Conservation (phyloP, 495 filamentous ascomycete genomes). For the Aspergillus sclerotiicarbonarius region DNA sequence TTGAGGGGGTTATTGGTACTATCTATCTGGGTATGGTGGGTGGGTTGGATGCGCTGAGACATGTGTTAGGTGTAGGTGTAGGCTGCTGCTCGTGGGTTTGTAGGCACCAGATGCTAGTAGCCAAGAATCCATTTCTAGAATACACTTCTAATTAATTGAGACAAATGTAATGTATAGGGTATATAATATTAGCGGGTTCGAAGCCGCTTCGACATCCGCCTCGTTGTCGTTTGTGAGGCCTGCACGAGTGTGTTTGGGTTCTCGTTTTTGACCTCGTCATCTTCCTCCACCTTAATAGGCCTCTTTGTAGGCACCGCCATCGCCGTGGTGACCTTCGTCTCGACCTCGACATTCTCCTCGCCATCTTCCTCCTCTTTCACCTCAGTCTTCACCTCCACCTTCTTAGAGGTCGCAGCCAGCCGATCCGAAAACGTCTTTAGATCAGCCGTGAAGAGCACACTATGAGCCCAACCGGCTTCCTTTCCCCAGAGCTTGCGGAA, state of each 20-base stretch:
- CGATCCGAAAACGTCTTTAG: constrained; percentile 77
- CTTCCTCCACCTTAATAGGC: constrained; percentile 27
- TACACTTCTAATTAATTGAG: neutral
- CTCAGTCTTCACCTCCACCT: constrained; percentile 48
- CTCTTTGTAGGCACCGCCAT: constrained; percentile 29
- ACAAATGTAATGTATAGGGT: neutral
- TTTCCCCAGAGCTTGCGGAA: constrained; percentile 90
- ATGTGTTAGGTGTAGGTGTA: no score
- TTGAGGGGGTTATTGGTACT: no score
- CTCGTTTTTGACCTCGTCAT: constrained; percentile 16
- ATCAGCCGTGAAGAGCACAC: constrained; percentile 93
- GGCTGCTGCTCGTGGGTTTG: no score
- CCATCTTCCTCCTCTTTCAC: constrained; percentile 31
- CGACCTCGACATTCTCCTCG: constrained; percentile 20
- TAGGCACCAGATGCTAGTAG: no score
- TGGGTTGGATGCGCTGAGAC: no score
- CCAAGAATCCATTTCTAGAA: no score
- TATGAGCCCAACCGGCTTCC: constrained; percentile 97
- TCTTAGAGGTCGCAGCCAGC: constrained; percentile 45
- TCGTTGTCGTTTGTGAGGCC: constrained; percentile 30
- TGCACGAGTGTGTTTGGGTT: constrained; percentile 20
- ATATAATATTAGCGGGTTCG: constrained; percentile 19
- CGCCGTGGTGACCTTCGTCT: constrained; percentile 20
- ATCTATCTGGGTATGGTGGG: no score
- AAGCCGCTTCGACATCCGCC: constrained; percentile 40